Percentiles rank a stretch among this genome's conserved stretches.
phyloP scores from a whole-genome alignment of 768 basidiomycete genomes.

The Goffeauzyma gilvescens region DNA sequence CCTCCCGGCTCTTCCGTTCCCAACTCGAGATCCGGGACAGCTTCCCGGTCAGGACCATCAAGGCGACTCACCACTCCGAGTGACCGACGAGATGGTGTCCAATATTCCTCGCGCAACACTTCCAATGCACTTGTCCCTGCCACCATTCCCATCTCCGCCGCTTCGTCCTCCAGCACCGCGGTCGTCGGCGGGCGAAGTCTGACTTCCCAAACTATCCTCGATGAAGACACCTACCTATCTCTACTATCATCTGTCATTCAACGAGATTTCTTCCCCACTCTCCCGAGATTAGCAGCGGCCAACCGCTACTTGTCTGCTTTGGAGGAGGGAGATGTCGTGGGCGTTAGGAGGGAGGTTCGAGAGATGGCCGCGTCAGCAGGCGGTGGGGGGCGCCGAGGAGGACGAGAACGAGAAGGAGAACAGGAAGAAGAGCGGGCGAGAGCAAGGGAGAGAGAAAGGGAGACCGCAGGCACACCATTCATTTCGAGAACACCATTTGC shows the following conservation, averaged over 20 bases:
- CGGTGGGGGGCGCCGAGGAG: slow-evolving; percentile 1
- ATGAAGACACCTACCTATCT: slow-evolving; percentile 83
- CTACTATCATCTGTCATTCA: slow-evolving; percentile 81
- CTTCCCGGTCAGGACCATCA: too few species aligned
- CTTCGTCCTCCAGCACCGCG: too few species aligned
- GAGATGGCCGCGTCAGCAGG: not conserved
- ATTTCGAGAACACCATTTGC: slow-evolving; percentile 26
- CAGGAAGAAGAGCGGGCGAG: slow-evolving; percentile 11
- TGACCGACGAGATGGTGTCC: too few species aligned
- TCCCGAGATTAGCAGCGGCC: slow-evolving; percentile 71
- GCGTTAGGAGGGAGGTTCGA: slow-evolving; percentile 16
- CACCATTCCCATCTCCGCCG: too few species aligned
- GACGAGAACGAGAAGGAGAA: slow-evolving; percentile 2
- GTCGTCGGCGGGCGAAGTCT: too few species aligned
- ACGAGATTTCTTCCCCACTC: slow-evolving; percentile 91
- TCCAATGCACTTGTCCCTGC: too few species aligned
- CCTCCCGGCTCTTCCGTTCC: too few species aligned
- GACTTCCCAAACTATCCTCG: not conserved
- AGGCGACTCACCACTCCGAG: too few species aligned
- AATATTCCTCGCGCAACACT: too few species aligned
- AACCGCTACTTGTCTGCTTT: slow-evolving; percentile 70
- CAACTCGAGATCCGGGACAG: too few species aligned
- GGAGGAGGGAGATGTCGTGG: slow-evolving; percentile 47
- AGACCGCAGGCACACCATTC: slow-evolving; percentile 25
- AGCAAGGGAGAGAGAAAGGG: slow-evolving; percentile 15